Base-by-base conservation (phyloP, 805 yeast species). In the Candida adriatica region DNA sequence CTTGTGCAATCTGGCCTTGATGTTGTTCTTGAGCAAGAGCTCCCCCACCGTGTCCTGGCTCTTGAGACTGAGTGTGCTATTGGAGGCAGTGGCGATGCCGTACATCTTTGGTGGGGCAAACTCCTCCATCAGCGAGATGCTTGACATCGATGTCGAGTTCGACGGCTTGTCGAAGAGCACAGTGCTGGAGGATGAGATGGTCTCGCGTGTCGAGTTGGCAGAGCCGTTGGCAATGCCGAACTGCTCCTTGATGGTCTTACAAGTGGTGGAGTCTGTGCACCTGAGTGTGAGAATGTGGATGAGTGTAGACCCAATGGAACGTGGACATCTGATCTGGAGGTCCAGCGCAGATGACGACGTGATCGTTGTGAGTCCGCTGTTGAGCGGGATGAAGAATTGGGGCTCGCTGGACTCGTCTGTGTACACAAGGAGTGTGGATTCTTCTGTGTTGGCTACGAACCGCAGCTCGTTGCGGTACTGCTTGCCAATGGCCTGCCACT, bases 101-200 rank as follows among this genome's bases (percentile, higher is more conserved):
- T 27, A 32, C 36, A 36, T 23, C 31, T 35, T 33, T 27, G 41
- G 41, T 13, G 41, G 41, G 3, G 24, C 22, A 8, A 25, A 16
- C 14, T 37, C 37, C 5, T 37, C 41, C 21, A 37, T 22, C 32
- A 31, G 16, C 8, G 42, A 38, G 7, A 44, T 26, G 8, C 48
- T 41, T 10, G 45, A 39, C 53, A 49, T 48, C 15, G 45, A 36
- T 1, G 55, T 46, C 14, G 50, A 44, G 27, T 39, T 47, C 5
- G 49, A 42, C 16, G 55, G 48, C 18, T 33, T 34, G 25, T 45
- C 49, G 26, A 46, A 46, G 21, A 40, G 24, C 3, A 25, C 30
- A 18, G 37, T 33, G 16, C 37, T 35, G 10, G 38, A 34, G 24
- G 27, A 38, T 15, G 43, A 42, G 5, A 33, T 22, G 13, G 32